Base-by-base conservation (phyloP, 1,284 basidiomycete species). In the Heterobasidion parviporum region DNA sequence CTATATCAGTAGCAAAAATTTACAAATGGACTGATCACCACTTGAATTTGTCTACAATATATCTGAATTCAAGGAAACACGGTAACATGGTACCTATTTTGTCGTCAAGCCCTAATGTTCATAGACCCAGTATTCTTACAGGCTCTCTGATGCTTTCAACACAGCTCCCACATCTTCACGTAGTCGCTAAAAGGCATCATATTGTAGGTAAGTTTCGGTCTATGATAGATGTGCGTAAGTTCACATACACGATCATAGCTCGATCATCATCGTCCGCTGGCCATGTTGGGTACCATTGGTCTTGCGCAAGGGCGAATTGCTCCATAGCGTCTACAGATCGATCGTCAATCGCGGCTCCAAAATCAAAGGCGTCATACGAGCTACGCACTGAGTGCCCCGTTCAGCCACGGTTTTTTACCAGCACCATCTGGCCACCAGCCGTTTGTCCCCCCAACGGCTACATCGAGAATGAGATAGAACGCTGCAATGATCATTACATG, bases 381-480 rank as follows among this genome's bases (percentile, higher is more conserved):
- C 41, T 18, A 70, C 79, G 55, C 61, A 81, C 80, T 77, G 54
- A 69, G 67, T 10, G 82, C 79, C 9, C 70, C 72, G 64, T 90
- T 83, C 34, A 86, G 65, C 90, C 91, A 93, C 4, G 90, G 91
- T 71, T 92, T 93, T 60, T 77, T 67, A 1, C 80, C 81, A 48
- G 79, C 76, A 16, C 77, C 79, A 57, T 92, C 89, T 0, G 85
- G 83, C 79, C 92, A 93, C 87, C 87, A 93, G 3, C 91, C 90
- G 60, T 80, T 90, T 16, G 87, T 91, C 2, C 85, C 81, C 12
- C 91, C 91, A 43, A 88, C 86, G 0, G 85, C 91, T 50, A 92
- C 79, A 67, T 88, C 80, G 67, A 93, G 71, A 68, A 89, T 87
- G 26, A 93, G 72, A 65, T 89, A 92, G 71, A 92, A 87, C 26